Evolutionary conservation across 495 filamentous ascomycete genomes (phyloP).

Genomic region (Aspergillus panamensis): DNA sequence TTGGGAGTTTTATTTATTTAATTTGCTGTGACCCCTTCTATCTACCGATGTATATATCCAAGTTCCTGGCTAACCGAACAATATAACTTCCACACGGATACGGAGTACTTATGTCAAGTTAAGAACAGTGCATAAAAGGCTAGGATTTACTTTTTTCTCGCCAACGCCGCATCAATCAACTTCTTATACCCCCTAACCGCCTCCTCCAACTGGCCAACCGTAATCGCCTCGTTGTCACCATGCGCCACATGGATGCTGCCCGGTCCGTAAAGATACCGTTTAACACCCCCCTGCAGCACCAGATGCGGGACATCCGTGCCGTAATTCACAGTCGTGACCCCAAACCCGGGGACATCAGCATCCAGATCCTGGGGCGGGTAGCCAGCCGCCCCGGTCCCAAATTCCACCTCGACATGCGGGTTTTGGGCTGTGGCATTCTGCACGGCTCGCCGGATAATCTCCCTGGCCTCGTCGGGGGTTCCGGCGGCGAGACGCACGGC

Average conservation of each 20-base stretch:
- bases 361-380: slow-evolving; percentile 78
- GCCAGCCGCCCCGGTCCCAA: slow-evolving; percentile 40
- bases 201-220: slow-evolving; percentile 60
- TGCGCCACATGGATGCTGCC: slow-evolving; percentile 89
- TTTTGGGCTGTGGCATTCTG: slow-evolving; percentile 53
- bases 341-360: slow-evolving; percentile 78
- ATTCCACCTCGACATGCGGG: slow-evolving; percentile 59
- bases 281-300: slow-evolving; percentile 50
- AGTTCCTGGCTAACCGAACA: too few species aligned
- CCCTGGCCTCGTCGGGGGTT: slow-evolving; percentile 50
- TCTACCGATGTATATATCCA: slow-evolving; percentile 1
- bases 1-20: background rate
- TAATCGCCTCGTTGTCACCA: slow-evolving; percentile 76
- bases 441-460: slow-evolving; percentile 53
- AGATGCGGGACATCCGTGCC: slow-evolving; percentile 88
- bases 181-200: slow-evolving; percentile 70
- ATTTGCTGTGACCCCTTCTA: background rate
- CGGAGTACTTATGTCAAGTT: background rate
- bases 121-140: background rate
- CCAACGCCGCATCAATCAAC: slow-evolving; percentile 61
- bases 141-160: slow-evolving; percentile 17
- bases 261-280: slow-evolving; percentile 84
- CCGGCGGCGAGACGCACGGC: slow-evolving; percentile 73
- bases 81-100: background rate
- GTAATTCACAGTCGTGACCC: slow-evolving; percentile 78